Evolutionary conservation across 2,329 filamentous ascomycete species (phyloP), one percentile per base, ranked within the genome.

Genomic region (Talaromyces sp.): DNA sequence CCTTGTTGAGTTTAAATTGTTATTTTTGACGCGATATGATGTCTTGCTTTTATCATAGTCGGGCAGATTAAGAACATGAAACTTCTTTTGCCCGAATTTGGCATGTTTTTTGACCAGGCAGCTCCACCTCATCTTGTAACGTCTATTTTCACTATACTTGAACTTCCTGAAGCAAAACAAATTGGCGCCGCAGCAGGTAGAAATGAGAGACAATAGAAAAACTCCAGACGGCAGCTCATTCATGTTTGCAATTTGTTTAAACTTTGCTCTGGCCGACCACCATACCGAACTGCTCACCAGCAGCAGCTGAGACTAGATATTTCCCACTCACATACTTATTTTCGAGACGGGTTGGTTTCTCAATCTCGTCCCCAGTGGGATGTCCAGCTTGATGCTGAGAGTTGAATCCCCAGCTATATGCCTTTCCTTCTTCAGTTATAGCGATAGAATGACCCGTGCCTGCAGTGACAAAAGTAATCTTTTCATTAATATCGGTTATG

Each of bases 371-470:
- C 15, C 44, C 44, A 17, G 22, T 10, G 8, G 8, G n/a, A 22
- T 19, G 44, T 19, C 19, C 44, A 25, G 44, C 13, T 25, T 49
- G 44, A 11, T 49, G 19, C 4, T 49, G 4, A 49, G 44, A 19
- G 33, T 65, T 66, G 28, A 65, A 63, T 2, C 64, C 65, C 65
- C 65, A 66, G 2, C 32, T 55, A 19, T 66, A 66, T 3, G 65
- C 65, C 17, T 59, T 64, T n/a, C 65, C 64, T 8, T 65, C 55
- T 3, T 47, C 44, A 2, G 64, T 66, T 13, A 66, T 55, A 17
- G 49, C 55, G 13, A 66, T 60, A 42, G 42, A 55, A 32, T 66
- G 65, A 49, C 64, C 61, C 0, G 60, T 55, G 13, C 64, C 64
- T 49, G n/a, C n/a, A 30, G 52, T 55, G n/a, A 27, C 22, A 17